Percentiles rank a stretch among this genome's conserved stretches.
Evolutionary conservation across 1,284 basidiomycete genomes (phyloP).

Genomic region (Apiotrichum sp.): DNA sequence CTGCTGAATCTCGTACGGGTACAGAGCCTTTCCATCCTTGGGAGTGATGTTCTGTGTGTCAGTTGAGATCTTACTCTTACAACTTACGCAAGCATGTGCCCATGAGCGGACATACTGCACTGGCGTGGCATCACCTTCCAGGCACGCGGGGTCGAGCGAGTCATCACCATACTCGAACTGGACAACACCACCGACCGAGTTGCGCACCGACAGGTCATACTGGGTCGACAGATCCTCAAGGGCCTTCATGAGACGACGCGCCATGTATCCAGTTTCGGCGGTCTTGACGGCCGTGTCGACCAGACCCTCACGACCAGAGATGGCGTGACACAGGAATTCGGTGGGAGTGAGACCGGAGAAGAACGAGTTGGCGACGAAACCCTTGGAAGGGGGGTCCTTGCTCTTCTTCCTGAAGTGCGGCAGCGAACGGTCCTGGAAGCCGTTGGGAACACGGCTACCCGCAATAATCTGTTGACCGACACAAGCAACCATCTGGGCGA

Average conservation of each 20-base stretch:
- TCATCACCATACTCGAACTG: constrained; percentile 98
- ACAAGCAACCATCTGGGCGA: constrained; percentile 99
- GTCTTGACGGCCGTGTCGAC: constrained; percentile 99
- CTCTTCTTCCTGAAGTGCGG: constrained; percentile 99
- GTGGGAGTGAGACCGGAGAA: constrained; percentile 90
- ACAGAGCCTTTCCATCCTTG: constrained; percentile 58
- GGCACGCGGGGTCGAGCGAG: constrained; percentile 90
- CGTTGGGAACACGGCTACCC: constrained; percentile 96
- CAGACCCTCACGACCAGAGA: constrained; percentile 95
- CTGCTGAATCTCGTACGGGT: constrained; percentile 83
- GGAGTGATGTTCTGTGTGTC: constrained; percentile 55
- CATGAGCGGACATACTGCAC: constrained; percentile 84
- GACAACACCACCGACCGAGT: constrained; percentile 92
- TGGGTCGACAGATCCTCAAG: constrained; percentile 95
- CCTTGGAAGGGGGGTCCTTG: constrained; percentile 93
- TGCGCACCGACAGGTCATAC: constrained; percentile 95
- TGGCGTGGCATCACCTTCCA: constrained; percentile 90
- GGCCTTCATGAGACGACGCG: constrained; percentile 97
- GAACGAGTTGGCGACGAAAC: constrained; percentile 97
- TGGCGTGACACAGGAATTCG: constrained; percentile 98
- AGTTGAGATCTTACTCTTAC: constrained; percentile 29
- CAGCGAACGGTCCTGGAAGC: constrained; percentile 97
- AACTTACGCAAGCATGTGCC: constrained; percentile 70
- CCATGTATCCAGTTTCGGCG: constrained; percentile 99
- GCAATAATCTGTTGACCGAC: constrained; percentile 99